These are phyloP conservation scores for Schizonepeta tenuifolia DNA, from an alignment of 257 asterid species.

Conservation along the genomic window DNA sequence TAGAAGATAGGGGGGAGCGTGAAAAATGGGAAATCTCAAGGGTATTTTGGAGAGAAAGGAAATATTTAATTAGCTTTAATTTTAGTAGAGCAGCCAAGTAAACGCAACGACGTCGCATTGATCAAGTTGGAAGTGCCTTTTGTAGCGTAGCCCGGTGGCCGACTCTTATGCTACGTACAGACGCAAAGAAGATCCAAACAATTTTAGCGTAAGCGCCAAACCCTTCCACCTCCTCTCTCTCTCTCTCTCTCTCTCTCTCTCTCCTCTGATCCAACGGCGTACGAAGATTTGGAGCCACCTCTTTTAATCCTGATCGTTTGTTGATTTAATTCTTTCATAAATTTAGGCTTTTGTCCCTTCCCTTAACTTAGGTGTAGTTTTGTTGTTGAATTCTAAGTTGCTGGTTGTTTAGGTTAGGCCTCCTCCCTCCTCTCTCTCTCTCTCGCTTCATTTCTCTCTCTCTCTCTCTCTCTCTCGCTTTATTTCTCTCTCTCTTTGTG, in stretches of 20 bases:
- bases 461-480: conserved; percentile 4
- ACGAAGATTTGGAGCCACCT: conserved; percentile 46
- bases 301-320: conserved; percentile 42
- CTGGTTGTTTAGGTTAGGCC: conserved; percentile 84
- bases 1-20: conserved; percentile 27
- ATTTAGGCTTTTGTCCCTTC: conserved; percentile 44
- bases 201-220: conserved; percentile 77
- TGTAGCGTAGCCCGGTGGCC: conserved; percentile 58
- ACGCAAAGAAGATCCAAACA: conserved; percentile 76
- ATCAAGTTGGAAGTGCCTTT: conserved; percentile 29
- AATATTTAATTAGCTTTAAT: background rate
- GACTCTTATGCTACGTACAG: conserved; percentile 64
- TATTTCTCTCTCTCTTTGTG: conserved; percentile 5
- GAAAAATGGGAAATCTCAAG: conserved; percentile 31
- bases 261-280: conserved; percentile 55
- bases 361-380: conserved; percentile 46
- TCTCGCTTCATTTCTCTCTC: background rate
- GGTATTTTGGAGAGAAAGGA: conserved; percentile 14
- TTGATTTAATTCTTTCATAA: conserved; percentile 31
- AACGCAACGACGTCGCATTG: conserved; percentile 48
- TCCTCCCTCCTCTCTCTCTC: conserved; percentile 13
- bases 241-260: conserved; percentile 1
- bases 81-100: background rate
- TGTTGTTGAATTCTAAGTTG: conserved; percentile 76
- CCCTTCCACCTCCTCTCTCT: conserved; percentile 33